phyloP scores from a whole-genome alignment of 192 early-diverging fungal species.

The Coemansia brasiliensis region DNA sequence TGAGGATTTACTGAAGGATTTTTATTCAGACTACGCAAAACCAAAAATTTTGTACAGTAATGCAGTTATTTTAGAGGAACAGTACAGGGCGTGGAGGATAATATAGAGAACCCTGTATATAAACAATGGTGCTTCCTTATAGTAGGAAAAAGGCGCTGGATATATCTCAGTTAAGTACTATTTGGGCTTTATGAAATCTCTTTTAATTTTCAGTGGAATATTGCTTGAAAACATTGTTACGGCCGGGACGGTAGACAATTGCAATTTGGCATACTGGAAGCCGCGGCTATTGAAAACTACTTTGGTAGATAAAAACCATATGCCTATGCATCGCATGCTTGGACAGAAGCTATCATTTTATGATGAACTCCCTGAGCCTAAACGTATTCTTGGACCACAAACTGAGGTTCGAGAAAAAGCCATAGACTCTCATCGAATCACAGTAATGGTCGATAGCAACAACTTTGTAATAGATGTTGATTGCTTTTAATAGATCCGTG shows the following conservation, averaged over 20 bases:
- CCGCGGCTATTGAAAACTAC: constrained; percentile 23
- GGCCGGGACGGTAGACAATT: constrained; percentile 20
- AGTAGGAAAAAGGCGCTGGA: too few species aligned
- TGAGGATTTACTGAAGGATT: too few species aligned
- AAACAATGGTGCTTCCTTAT: too few species aligned
- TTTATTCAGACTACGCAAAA: too few species aligned
- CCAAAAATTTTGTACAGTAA: too few species aligned
- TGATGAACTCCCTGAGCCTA: constrained; percentile 22
- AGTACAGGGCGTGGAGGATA: too few species aligned
- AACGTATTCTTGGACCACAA: constrained; percentile 32
- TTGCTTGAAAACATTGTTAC: neutral
- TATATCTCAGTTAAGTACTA: too few species aligned
- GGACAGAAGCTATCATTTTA: constrained; percentile 28
- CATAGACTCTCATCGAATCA: constrained; percentile 26
- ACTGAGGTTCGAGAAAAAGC: constrained; percentile 23
- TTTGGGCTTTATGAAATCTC: too few species aligned
- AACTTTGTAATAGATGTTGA: constrained; percentile 35
- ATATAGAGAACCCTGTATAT: too few species aligned
- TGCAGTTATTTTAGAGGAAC: too few species aligned
- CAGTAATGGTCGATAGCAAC: constrained; percentile 29
- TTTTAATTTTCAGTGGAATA: neutral
- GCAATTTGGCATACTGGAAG: constrained; percentile 43
- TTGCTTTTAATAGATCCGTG: constrained; percentile 17
- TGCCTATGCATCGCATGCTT: constrained; percentile 7
- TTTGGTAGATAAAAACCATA: constrained; percentile 22